Conservation (phyloP, 345 rosid genomes). For the Gossypium herbaceum region DNA sequence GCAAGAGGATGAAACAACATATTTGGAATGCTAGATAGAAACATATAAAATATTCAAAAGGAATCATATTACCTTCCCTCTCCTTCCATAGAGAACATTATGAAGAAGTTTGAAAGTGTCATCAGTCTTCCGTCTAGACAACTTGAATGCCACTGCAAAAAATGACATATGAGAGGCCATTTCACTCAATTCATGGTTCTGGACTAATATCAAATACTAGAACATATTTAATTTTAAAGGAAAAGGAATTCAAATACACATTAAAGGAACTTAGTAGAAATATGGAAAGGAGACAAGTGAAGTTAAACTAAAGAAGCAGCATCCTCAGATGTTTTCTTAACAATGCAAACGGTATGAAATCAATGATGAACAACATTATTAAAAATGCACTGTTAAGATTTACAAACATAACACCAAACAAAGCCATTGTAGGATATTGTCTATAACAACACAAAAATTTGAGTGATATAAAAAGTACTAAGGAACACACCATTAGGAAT, state of each 20-base stretch:
- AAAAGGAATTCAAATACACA: neutral
- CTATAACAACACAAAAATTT: neutral
- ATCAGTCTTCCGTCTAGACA: conserved; percentile 72
- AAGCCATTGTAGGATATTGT: neutral
- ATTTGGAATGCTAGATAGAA: neutral
- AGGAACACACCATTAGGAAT: conserved; percentile 77
- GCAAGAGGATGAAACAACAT: neutral
- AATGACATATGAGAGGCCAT: conserved; percentile 15
- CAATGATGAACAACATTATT: neutral
- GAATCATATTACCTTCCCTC: conserved; percentile 63
- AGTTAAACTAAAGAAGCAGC: neutral
- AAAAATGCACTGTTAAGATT: neutral
- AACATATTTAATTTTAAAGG: neutral
- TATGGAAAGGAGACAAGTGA: neutral
- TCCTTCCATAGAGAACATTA: conserved; percentile 66
- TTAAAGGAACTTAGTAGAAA: neutral
- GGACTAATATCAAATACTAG: neutral
- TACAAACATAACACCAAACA: neutral
- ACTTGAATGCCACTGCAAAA: conserved; percentile 72
- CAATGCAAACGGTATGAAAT: neutral
- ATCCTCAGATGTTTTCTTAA: neutral
- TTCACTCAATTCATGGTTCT: neutral
- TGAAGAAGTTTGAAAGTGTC: conserved; percentile 75
- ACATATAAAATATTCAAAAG: neutral
- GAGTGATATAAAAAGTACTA: neutral